Conservation (phyloP, 257 asterid genomes). For the Capsicum chinense region DNA sequence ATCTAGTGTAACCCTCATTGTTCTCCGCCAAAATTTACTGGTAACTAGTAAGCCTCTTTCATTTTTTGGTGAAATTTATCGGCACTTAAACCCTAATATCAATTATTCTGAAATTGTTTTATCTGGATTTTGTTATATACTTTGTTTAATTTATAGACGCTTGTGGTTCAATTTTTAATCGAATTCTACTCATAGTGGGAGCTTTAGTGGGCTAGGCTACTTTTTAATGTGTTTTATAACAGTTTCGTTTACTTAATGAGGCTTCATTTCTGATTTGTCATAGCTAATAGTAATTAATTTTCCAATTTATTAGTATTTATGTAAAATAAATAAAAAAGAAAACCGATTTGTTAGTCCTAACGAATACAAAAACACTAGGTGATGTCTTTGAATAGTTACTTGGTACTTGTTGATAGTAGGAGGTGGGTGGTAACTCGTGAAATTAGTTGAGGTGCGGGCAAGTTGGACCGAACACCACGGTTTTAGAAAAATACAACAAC, state of each 20-base stretch:
- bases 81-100: neutral
- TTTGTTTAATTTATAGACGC: neutral
- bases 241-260: neutral
- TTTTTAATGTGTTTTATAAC: no score
- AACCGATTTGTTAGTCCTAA: neutral
- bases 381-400: no score
- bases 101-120: neutral
- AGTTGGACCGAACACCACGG: no score
- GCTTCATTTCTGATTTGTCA: neutral
- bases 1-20: neutral
- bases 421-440: no score
- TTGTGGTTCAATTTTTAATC: no score
- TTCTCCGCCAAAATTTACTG: neutral
- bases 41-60: neutral
- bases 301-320: neutral
- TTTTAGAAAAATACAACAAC: no score
- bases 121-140: neutral
- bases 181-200: no score
- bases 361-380: no score
- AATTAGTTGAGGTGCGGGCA: no score
- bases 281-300: neutral
- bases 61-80: neutral
- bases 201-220: no score
- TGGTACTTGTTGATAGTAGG: no score
- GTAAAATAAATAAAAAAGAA: neutral